These are phyloP conservation scores for Cercospora sesami DNA, from an alignment of 2,329 filamentous ascomycete species.

Conservation along the genomic window DNA sequence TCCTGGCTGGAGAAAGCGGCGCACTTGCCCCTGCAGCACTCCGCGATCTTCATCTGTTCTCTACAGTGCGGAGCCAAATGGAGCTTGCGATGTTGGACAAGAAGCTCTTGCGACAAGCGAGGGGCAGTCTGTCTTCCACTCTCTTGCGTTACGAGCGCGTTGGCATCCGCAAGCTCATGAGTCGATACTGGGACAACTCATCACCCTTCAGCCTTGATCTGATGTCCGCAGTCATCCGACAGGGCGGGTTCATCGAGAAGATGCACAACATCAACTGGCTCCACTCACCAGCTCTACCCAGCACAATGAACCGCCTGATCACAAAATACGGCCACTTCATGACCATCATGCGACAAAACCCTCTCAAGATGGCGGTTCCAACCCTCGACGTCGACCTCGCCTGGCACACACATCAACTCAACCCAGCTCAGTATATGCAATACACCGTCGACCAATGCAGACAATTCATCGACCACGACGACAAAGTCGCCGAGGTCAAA, in stretches of 20 bases:
- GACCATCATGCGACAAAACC: conserved; percentile 55
- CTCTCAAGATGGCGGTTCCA: conserved; percentile 59
- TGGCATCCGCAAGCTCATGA: conserved; percentile 66
- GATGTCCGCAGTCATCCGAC: conserved; percentile 63
- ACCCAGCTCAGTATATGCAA: conserved; percentile 61
- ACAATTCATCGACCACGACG: conserved; percentile 76
- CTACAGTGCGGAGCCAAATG: conserved; percentile 52
- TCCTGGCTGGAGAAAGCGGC: conserved; percentile 39
- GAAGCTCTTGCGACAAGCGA: conserved; percentile 43
- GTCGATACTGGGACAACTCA: conserved; percentile 68
- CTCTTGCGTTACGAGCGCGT: conserved; percentile 36
- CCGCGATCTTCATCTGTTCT: background rate
- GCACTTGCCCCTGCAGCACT: conserved; percentile 29
- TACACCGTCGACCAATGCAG: conserved; percentile 53
- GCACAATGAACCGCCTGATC: conserved; percentile 66
- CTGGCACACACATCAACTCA: conserved; percentile 80
- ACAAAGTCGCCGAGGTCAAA: conserved; percentile 71
- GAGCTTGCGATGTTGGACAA: conserved; percentile 48
- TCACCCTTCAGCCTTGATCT: conserved; percentile 66
- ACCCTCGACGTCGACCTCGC: conserved; percentile 73
- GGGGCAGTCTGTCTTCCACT: conserved; percentile 12
- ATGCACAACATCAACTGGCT: conserved; percentile 78
- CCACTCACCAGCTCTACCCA: conserved; percentile 64
- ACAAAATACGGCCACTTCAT: conserved; percentile 67
- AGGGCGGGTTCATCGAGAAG: conserved; percentile 67